These are phyloP conservation scores for Tillandsia fasciculata DNA, from an alignment of 176 grass and related monocot genomes.

Conservation along the genomic window DNA sequence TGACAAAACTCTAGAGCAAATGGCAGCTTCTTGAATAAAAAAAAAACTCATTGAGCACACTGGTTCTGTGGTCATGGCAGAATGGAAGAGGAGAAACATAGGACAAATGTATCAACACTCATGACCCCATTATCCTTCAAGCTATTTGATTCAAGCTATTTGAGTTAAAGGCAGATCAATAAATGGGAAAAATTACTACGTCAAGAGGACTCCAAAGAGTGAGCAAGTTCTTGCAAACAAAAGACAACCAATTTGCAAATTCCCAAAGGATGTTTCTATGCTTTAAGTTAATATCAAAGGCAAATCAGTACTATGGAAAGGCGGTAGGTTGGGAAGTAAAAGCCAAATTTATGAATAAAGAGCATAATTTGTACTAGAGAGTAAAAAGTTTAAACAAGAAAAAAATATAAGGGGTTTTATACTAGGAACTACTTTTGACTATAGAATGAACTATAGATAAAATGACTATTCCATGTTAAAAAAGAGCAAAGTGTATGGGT, in stretches of 20 bases:
- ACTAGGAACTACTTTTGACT: too few species aligned
- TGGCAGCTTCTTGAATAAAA: neutral
- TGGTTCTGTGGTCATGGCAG: neutral
- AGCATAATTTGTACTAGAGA: too few species aligned
- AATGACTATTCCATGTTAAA: too few species aligned
- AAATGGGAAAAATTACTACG: neutral
- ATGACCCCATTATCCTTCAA: neutral
- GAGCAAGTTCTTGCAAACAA: neutral
- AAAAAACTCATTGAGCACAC: neutral
- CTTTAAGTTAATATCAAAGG: neutral
- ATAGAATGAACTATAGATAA: too few species aligned
- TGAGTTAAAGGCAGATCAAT: neutral
- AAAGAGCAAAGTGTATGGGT: too few species aligned
- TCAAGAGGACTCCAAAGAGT: neutral
- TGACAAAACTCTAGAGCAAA: neutral
- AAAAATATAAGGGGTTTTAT: too few species aligned
- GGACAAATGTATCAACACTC: neutral
- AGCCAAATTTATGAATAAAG: too few species aligned
- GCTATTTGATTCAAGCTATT: neutral
- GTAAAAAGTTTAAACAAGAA: too few species aligned
- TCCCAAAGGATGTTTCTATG: neutral
- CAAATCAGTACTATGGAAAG: neutral
- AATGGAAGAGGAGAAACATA: too few species aligned
- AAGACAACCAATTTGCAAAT: neutral
- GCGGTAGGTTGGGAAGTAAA: neutral